Evolutionary conservation across 257 asterid species (phyloP), one percentile per base, ranked within the genome.

Genomic region (Ajuga chamaepitys): DNA sequence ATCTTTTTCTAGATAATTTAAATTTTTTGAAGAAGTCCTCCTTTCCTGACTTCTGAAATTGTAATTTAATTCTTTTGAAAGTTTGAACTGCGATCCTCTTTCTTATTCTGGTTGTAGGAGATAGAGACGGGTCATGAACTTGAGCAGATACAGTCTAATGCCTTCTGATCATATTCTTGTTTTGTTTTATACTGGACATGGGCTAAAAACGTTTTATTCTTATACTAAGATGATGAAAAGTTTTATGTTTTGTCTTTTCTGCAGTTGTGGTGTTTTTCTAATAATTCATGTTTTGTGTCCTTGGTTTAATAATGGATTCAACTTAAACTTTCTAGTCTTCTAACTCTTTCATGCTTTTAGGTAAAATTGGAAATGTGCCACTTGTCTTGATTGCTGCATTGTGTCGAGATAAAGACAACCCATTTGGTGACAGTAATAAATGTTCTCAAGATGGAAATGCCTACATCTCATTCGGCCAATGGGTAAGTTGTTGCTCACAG

Each of bases 381-480:
- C 97, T 94, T 64, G 99, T 94, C 66, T 74, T 94, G 73, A 88
- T 94, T 71, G 91, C 93, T 67, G 99, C 99, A 35, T 60, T 94
- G 52, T 94, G 99, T 63, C 95, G 88, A 53, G 97, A 94, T 77
- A 82, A 83, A 80, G 70, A 92, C 45, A 94, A 94, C 68, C 99
- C 99, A 55, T 94, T 90, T 20, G 99, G 99, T 12, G 95, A 94
- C 67, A 51, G 65, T 24, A 72, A 63, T 51, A 86, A 74, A 77
- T 94, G 99, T 73, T 65, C 96, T 14, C 86, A 79, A 83, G 99
- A 94, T 82, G 99, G 99, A 73, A 94, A 83, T 77, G 99, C 99
- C 2, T 94, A 94, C 81, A 94, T 94, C 71, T 90, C 99, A 53
- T 94, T 94, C 47, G 99, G 99, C 64, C 99, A 94, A 77, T 94